Conservation (phyloP, 208 protist genomes). For the Trypanosoma avium region DNA sequence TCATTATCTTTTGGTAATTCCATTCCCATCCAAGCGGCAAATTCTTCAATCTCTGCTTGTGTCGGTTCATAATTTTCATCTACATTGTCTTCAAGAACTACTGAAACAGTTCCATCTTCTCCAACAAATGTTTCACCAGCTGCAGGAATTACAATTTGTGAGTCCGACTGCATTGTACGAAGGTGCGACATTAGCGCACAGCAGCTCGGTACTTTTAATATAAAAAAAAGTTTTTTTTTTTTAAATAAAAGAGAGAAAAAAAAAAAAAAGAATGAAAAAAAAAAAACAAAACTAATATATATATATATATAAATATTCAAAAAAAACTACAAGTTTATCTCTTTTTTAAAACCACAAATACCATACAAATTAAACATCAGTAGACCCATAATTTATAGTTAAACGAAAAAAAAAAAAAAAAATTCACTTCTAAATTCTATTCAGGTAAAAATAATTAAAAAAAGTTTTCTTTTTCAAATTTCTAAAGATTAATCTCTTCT, state of each 20-base stretch:
- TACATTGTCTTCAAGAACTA: constrained; percentile 86
- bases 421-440: too few relatives aligned
- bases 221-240: not conserved
- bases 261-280: not conserved
- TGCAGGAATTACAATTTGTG: constrained; percentile 40
- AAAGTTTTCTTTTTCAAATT: too few relatives aligned
- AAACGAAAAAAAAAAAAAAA: too few relatives aligned
- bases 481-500: too few relatives aligned
- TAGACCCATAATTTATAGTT: too few relatives aligned
- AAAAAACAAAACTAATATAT: too few relatives aligned
- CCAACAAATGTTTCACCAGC: constrained; percentile 74
- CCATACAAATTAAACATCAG: too few relatives aligned
- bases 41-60: constrained; percentile 90
- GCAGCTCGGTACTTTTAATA: too few relatives aligned
- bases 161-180: constrained; percentile 1
- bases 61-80: constrained; percentile 91
- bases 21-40: constrained; percentile 93
- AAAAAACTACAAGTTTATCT: too few relatives aligned
- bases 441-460: too few relatives aligned
- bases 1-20: constrained; percentile 86
- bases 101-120: constrained; percentile 82
- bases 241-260: not conserved
- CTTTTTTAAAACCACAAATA: too few relatives aligned
- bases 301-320: too few relatives aligned
- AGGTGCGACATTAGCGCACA: constrained; percentile 11